Evolutionary conservation across 73 alveolate genomes (phyloP).

Genomic region (Stentor coeruleus): DNA sequence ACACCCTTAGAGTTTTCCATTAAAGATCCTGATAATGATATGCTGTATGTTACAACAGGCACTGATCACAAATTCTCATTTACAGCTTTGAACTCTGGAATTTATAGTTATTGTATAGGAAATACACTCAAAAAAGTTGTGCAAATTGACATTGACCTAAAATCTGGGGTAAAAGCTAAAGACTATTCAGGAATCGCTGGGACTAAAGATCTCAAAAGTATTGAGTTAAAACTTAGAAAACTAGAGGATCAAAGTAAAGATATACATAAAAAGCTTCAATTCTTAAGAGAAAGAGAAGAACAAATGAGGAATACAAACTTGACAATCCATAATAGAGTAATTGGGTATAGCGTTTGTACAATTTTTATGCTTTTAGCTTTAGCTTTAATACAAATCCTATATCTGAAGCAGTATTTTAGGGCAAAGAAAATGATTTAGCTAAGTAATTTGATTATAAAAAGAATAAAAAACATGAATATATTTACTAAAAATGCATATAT

Average conservation of each 20-base stretch:
- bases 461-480: too few relatives aligned
- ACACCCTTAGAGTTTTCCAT: neutral
- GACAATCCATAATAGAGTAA: constrained; percentile 22
- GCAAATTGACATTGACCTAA: neutral
- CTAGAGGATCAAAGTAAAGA: constrained; percentile 23
- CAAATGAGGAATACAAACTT: constrained; percentile 24
- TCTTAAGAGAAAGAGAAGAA: constrained; percentile 29
- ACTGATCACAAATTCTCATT: constrained; percentile 16
- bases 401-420: constrained; percentile 15
- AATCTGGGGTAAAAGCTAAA: constrained; percentile 28
- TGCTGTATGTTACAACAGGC: neutral
- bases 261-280: constrained; percentile 13
- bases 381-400: constrained; percentile 13
- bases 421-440: constrained; percentile 23
- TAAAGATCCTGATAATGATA: neutral
- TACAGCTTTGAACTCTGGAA: neutral
- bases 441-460: too few relatives aligned
- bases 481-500: too few relatives aligned
- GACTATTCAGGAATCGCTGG: constrained; percentile 25
- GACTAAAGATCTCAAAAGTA: neutral
- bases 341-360: constrained; percentile 28
- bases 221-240: constrained; percentile 1
- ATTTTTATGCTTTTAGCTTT: neutral
- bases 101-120: neutral
- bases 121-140: neutral